Evolutionary conservation across 345 rosid species (phyloP).

Genomic region (Cochlearia excelsa): DNA sequence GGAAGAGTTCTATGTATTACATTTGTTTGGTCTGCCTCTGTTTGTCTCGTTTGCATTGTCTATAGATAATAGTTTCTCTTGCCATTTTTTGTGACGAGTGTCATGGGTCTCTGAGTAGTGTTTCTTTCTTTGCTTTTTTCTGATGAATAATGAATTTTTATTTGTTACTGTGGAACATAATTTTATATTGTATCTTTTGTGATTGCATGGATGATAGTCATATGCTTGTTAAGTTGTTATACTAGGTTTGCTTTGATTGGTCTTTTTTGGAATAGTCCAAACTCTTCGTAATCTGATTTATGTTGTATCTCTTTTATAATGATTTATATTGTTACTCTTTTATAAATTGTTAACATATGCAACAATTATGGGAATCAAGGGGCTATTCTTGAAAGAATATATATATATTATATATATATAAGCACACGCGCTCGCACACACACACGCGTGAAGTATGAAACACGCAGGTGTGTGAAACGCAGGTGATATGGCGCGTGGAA

Average conservation of each 20-base stretch:
- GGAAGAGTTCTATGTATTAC: slow-evolving; percentile 27
- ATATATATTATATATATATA: no score
- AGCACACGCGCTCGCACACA: no score
- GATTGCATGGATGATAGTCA: slow-evolving; percentile 18
- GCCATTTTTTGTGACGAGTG: slow-evolving; percentile 2
- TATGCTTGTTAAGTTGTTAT: slow-evolving; percentile 17
- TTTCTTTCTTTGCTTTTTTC: slow-evolving; percentile 11
- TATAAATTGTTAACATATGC: no score
- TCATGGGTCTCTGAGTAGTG: slow-evolving; percentile 22
- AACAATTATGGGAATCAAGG: no score
- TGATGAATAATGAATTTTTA: slow-evolving; percentile 26
- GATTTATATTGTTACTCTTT: no score
- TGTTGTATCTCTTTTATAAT: no score
- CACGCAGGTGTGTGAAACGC: not conserved
- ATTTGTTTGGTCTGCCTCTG: slow-evolving; percentile 23
- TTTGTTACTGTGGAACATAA: slow-evolving; percentile 21
- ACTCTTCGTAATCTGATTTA: not conserved
- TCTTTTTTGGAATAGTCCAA: not conserved
- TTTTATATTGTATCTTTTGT: slow-evolving; percentile 18
- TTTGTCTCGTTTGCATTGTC: slow-evolving; percentile 20
- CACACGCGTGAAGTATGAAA: not conserved
- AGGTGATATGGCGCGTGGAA: slow-evolving; percentile 23
- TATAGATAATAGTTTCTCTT: slow-evolving; percentile 5
- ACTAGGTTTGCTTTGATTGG: slow-evolving; percentile 11
- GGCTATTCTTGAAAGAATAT: no score